Percentiles rank a stretch among this genome's conserved stretches.
Evolutionary conservation across 1,284 basidiomycete species (phyloP).

Genomic region (Trametes sp.): DNA sequence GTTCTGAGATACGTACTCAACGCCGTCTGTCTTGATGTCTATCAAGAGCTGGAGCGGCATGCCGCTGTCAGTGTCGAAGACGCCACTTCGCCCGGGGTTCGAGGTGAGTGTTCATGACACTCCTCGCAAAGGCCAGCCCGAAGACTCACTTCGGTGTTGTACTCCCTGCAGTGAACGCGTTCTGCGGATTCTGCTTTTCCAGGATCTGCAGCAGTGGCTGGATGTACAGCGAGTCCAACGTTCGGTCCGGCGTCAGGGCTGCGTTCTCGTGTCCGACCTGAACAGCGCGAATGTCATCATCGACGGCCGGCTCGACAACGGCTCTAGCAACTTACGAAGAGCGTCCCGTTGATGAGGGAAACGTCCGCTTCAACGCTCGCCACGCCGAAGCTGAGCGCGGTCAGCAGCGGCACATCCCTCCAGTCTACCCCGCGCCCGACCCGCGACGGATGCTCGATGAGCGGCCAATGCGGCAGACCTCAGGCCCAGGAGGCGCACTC

Average conservation of each 20-base stretch:
- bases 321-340: slow-evolving; percentile 46
- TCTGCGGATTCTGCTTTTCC: slow-evolving; percentile 51
- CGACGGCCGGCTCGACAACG: not conserved
- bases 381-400: slow-evolving; percentile 58
- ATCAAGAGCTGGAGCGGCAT: slow-evolving; percentile 56
- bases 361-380: slow-evolving; percentile 64
- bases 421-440: slow-evolving; percentile 53
- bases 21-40: slow-evolving; percentile 61
- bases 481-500: slow-evolving; percentile 26
- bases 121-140: rapidly evolving
- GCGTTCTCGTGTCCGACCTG: slow-evolving; percentile 58
- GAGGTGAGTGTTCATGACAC: not conserved
- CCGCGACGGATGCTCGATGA: too few relatives aligned
- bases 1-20: slow-evolving; percentile 42
- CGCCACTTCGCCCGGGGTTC: slow-evolving; percentile 49
- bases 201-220: slow-evolving; percentile 55
- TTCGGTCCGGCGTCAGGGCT: slow-evolving; percentile 44
- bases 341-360: slow-evolving; percentile 53
- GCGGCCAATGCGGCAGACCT: not conserved
- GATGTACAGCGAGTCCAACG: slow-evolving; percentile 55
- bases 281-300: not conserved
- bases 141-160: slow-evolving; percentile 50
- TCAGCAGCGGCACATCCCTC: slow-evolving; percentile 59
- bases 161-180: slow-evolving; percentile 49
- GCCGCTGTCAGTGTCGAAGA: slow-evolving; percentile 54